Conservation (phyloP, 441 rosid species). For the Gossypium aridum region DNA sequence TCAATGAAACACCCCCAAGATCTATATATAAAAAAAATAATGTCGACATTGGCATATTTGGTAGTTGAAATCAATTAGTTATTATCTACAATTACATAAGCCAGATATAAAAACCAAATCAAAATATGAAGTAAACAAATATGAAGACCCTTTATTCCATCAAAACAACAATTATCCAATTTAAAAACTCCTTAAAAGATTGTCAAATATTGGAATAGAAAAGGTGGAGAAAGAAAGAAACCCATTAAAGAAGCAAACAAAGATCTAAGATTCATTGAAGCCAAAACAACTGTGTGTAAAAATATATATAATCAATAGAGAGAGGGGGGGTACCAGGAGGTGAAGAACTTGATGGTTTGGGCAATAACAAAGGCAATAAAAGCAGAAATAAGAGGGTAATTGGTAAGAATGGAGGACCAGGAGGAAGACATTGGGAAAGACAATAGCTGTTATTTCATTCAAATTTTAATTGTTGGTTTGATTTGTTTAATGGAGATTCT, state of each 20-base stretch:
- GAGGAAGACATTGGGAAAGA: constrained; percentile 35
- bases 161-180: not conserved
- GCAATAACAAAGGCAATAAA: constrained; percentile 52
- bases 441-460: constrained; percentile 25
- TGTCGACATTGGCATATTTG: not conserved
- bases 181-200: not conserved
- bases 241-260: not conserved
- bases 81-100: not conserved
- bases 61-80: not conserved
- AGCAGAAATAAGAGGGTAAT: constrained; percentile 69
- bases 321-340: constrained; percentile 44
- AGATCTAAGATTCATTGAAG: not conserved
- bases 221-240: not conserved
- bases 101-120: not conserved
- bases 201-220: too few relatives aligned
- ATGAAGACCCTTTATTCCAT: not conserved
- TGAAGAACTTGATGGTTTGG: constrained; percentile 63
- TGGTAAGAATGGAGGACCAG: constrained; percentile 27
- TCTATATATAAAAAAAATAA: not conserved
- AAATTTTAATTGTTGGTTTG: not conserved
- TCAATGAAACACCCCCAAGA: constrained; percentile 11
- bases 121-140: not conserved
- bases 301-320: not conserved
- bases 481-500: not conserved
- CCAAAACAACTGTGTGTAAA: not conserved